Conservation (phyloP, 2,329 filamentous ascomycete species). For the Diaporthe vexans region DNA sequence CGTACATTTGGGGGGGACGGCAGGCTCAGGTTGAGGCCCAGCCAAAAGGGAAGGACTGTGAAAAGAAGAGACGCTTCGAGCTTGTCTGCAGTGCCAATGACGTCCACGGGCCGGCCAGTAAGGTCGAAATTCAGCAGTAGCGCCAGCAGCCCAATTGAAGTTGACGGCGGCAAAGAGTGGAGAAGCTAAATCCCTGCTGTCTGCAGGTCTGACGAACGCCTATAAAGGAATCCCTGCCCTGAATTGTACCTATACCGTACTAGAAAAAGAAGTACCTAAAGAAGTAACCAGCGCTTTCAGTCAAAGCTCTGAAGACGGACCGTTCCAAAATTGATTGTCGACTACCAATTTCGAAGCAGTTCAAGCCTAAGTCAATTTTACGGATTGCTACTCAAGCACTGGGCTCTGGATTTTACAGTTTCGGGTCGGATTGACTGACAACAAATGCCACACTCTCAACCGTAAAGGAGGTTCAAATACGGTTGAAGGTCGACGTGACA, state of each 20-base stretch:
- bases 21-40: constrained; percentile 33
- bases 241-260: neutral
- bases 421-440: neutral
- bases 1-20: neutral
- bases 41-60: neutral
- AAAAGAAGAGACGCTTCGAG: neutral
- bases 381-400: too few relatives aligned
- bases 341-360: too few relatives aligned
- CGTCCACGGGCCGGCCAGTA: constrained; percentile 18
- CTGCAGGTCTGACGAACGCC: constrained; percentile 33
- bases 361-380: too few relatives aligned
- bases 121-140: constrained; percentile 30
- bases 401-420: too few relatives aligned
- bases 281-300: neutral
- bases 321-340: too few relatives aligned
- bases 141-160: constrained; percentile 18
- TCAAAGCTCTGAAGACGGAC: neutral
- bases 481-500: neutral
- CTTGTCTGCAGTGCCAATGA: constrained; percentile 12
- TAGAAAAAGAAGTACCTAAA: too few relatives aligned
- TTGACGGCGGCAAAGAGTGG: constrained; percentile 20
- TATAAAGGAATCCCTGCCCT: constrained; percentile 1
- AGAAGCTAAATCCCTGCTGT: constrained; percentile 30
- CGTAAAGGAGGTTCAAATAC: neutral
- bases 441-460: neutral